Conservation (phyloP, 768 basidiomycete genomes). For the Russula virescens region DNA sequence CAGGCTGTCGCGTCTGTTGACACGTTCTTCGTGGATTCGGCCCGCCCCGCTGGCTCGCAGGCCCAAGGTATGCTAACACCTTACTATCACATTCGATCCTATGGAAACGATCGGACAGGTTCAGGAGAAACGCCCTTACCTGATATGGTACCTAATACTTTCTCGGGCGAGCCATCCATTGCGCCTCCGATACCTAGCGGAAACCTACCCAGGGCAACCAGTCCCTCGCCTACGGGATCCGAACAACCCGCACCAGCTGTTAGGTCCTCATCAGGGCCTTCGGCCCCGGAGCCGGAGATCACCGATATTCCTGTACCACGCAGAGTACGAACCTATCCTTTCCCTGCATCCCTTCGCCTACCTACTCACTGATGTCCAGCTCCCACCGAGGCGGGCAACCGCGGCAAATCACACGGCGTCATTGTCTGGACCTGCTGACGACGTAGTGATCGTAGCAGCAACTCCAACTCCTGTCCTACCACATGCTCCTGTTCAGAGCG, state of each 20-base stretch:
- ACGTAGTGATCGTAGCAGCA: neutral
- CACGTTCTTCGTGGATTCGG: slow-evolving; percentile 33
- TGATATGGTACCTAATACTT: slow-evolving; percentile 47
- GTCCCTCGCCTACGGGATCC: neutral
- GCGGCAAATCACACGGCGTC: neutral
- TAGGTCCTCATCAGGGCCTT: too few relatives aligned
- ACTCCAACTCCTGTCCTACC: neutral
- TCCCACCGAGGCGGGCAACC: slow-evolving; percentile 14
- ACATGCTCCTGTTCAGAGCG: neutral
- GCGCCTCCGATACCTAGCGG: slow-evolving; percentile 24
- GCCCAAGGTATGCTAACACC: slow-evolving; percentile 9
- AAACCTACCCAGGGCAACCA: neutral
- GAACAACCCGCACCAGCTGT: neutral
- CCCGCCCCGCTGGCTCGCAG: slow-evolving; percentile 29
- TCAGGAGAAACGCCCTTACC: slow-evolving; percentile 38
- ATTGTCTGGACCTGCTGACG: neutral
- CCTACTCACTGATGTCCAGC: slow-evolving; percentile 9
- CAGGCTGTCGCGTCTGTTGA: slow-evolving; percentile 43
- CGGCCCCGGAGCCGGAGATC: neutral
- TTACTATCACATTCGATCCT: neutral
- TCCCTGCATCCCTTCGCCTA: too few relatives aligned
- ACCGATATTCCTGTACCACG: neutral
- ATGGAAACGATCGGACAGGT: neutral
- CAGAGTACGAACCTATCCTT: neutral
- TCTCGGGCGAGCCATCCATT: slow-evolving; percentile 45